phyloP scores from a whole-genome alignment of 2,329 filamentous ascomycete species.

The Cercospora sojina region DNA sequence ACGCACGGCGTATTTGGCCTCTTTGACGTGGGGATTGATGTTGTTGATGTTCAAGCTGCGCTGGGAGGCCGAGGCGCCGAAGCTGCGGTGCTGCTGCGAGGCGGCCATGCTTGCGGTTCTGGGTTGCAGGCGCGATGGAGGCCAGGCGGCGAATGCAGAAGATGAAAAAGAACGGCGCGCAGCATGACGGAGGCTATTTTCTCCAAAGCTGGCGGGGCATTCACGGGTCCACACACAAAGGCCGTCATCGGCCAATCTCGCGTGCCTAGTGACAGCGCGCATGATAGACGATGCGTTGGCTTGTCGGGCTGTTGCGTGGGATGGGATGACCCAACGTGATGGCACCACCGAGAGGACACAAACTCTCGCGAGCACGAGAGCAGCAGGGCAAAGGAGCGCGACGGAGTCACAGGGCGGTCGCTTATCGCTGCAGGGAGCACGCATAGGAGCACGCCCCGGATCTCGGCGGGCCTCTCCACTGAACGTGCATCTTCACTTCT shows the following conservation, averaged over 20 bases:
- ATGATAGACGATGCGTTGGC: not conserved
- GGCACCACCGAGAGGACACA: not conserved
- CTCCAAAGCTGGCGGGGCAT: not conserved
- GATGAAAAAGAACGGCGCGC: not conserved
- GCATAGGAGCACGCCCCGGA: not conserved
- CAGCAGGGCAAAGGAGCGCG: not conserved
- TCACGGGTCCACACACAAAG: not conserved
- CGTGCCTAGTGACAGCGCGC: not conserved
- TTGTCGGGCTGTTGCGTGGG: not conserved
- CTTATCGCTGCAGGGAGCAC: not conserved
- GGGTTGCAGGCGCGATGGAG: not conserved
- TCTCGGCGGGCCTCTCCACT: not conserved
- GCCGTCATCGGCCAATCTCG: not conserved
- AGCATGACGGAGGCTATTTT: not conserved
- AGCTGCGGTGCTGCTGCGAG: conserved; percentile 28
- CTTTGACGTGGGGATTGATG: conserved; percentile 86
- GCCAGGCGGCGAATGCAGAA: not conserved
- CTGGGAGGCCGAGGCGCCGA: conserved; percentile 20
- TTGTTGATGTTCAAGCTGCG: conserved; percentile 67
- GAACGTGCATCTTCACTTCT: not conserved
- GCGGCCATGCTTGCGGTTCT: conserved; percentile 24
- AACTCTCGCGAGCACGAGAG: not conserved
- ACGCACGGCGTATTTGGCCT: conserved; percentile 92
- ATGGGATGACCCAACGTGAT: not conserved
- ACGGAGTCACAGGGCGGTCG: not conserved